Evolutionary conservation across 2,329 filamentous ascomycete genomes (phyloP).

Genomic region (Trichoderma arundinaceum): DNA sequence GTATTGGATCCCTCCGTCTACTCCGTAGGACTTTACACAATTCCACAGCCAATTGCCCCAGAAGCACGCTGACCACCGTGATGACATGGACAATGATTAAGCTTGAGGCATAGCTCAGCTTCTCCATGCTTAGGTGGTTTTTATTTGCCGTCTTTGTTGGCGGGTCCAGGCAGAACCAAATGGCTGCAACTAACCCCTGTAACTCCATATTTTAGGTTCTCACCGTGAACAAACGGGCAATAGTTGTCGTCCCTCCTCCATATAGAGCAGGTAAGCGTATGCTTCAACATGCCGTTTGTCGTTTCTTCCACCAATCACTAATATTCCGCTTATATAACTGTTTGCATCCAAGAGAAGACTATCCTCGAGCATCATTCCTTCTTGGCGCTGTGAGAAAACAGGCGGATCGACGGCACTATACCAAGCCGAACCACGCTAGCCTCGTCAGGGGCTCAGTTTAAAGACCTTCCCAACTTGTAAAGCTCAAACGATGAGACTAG

Average conservation of each 20-base stretch:
- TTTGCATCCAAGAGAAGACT: not conserved
- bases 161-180: not conserved
- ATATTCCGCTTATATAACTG: not conserved
- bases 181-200: not conserved
- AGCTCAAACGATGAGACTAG: conserved; percentile 15
- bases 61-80: not conserved
- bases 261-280: conserved; percentile 19
- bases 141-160: not conserved
- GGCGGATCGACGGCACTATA: conserved; percentile 15
- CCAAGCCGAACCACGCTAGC: conserved; percentile 12
- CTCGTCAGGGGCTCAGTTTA: conserved; percentile 7
- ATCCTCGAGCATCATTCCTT: not conserved
- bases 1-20: not conserved
- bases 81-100: not conserved
- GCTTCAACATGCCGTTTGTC: not conserved
- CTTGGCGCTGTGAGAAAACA: not conserved
- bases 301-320: conserved; percentile 27
- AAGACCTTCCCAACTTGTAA: conserved; percentile 25
- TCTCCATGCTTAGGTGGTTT: not conserved
- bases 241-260: not conserved
- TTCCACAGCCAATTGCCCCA: not conserved
- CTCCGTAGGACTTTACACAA: not conserved
- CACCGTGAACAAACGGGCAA: not conserved
- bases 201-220: conserved; percentile 8
- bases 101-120: not conserved